A percentile compares a stretch with the other conserved stretches of the same genome.
phyloP scores from a whole-genome alignment of 108 stramenopile genomes.

The Pseudonitzschia delicatissima region DNA sequence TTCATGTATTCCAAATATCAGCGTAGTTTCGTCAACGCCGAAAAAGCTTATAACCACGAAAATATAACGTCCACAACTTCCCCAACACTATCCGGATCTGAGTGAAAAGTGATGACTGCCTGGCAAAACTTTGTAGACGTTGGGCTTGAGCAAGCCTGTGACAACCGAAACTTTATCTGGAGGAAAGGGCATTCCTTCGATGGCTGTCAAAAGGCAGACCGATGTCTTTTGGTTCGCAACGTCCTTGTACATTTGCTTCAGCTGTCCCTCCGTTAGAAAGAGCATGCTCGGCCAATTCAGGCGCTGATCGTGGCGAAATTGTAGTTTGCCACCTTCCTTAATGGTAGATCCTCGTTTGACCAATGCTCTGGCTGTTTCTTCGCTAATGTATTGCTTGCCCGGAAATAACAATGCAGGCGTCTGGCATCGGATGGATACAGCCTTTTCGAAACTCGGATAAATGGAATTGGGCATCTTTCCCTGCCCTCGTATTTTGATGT shows the following conservation, averaged over 20 bases:
- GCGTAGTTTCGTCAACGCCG: no score
- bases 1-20: no score
- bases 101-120: conserved; percentile 87
- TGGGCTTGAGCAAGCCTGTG: conserved; percentile 44
- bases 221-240: conserved; percentile 37
- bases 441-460: conserved; percentile 49
- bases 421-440: conserved; percentile 47
- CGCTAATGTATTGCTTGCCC: conserved; percentile 71
- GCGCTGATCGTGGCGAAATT: conserved; percentile 74
- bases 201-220: conserved; percentile 51
- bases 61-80: conserved; percentile 39
- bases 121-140: conserved; percentile 31
- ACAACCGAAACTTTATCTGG: conserved; percentile 25
- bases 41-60: conserved; percentile 9
- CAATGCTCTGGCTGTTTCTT: conserved; percentile 60
- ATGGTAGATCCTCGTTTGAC: conserved; percentile 56
- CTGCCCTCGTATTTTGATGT: conserved; percentile 20
- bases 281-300: conserved; percentile 73
- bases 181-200: conserved; percentile 77
- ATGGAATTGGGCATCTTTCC: conserved; percentile 29
- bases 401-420: conserved; percentile 63
- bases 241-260: conserved; percentile 48
- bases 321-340: conserved; percentile 23
- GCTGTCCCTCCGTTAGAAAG: conserved; percentile 68
- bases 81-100: conserved; percentile 64